Evolutionary conservation across 106 monocot genomes (phyloP).

Genomic region (Dendrobium chrysotoxum): DNA sequence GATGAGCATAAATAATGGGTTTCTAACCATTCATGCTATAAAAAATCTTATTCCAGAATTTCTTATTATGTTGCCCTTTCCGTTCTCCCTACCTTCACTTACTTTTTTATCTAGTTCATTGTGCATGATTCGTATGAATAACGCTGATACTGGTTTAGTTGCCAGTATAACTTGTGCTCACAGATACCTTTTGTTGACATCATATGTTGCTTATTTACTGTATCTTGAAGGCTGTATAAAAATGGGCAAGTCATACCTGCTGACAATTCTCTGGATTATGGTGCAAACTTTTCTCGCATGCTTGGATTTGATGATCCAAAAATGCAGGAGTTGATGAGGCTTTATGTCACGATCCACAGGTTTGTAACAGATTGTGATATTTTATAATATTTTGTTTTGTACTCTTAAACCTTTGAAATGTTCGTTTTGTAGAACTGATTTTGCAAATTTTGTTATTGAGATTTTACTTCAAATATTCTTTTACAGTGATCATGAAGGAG

Average conservation of each 20-base stretch:
- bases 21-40: neutral
- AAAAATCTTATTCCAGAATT: neutral
- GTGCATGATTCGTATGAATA: neutral
- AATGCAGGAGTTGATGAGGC: conserved; percentile 96
- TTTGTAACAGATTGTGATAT: neutral
- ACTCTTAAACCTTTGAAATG: neutral
- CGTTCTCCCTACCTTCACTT: neutral
- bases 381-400: neutral
- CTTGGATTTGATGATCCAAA: conserved; percentile 88
- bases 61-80: neutral
- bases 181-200: conserved; percentile 1
- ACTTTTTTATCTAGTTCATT: neutral
- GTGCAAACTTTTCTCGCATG: conserved; percentile 96
- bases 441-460: neutral
- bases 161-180: neutral
- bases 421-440: neutral
- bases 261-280: conserved; percentile 82
- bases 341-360: conserved; percentile 94
- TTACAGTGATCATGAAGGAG: conserved; percentile 96
- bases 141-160: neutral
- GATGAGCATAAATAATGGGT: neutral
- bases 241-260: conserved; percentile 58
- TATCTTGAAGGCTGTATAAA: conserved; percentile 67
- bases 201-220: conserved; percentile 10
- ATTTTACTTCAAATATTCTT: conserved; percentile 15